These are phyloP conservation scores for Discostella stelligera DNA, from an alignment of 352 stramenopile species.

Conservation along the genomic window DNA sequence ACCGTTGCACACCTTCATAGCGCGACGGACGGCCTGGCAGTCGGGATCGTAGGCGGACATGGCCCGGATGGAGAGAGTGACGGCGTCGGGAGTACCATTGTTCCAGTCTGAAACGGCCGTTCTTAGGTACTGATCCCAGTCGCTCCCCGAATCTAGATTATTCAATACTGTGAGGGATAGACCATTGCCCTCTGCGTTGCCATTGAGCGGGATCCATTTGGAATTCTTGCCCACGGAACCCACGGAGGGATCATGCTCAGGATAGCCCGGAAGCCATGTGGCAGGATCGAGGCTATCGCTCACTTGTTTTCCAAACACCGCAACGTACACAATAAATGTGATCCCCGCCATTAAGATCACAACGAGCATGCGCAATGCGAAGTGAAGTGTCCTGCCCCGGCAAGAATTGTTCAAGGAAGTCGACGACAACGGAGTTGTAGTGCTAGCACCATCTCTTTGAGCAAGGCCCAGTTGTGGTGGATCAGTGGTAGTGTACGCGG, in stretches of 20 bases:
- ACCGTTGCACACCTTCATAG: slow-evolving; percentile 58
- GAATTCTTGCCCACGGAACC: slow-evolving; percentile 41
- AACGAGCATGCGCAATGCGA: slow-evolving; percentile 2
- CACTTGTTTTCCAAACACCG: slow-evolving; percentile 24
- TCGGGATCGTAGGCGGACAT: slow-evolving; percentile 43
- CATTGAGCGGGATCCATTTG: slow-evolving; percentile 24
- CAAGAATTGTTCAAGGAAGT: slow-evolving; percentile 1
- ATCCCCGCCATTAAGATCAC: slow-evolving; percentile 9
- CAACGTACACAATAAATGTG: slow-evolving; percentile 23
- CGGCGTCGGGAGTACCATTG: slow-evolving; percentile 62
- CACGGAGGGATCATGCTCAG: slow-evolving; percentile 31
- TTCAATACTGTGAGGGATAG: slow-evolving; percentile 64
- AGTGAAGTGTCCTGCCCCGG: slow-evolving; percentile 23
- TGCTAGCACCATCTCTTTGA: not conserved
- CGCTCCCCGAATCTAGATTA: slow-evolving; percentile 48
- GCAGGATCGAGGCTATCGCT: slow-evolving; percentile 33
- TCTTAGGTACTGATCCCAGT: slow-evolving; percentile 62
- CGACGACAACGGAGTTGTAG: not conserved
- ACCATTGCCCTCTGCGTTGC: slow-evolving; percentile 37
- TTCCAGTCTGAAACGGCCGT: slow-evolving; percentile 70
- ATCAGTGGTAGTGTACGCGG: not conserved
- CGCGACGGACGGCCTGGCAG: slow-evolving; percentile 53
- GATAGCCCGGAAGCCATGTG: slow-evolving; percentile 39
- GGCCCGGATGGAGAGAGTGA: slow-evolving; percentile 50
- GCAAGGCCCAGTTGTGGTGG: not conserved